These are phyloP conservation scores for Heritiera fomes DNA, from an alignment of 345 rosid genomes.

Conservation along the genomic window DNA sequence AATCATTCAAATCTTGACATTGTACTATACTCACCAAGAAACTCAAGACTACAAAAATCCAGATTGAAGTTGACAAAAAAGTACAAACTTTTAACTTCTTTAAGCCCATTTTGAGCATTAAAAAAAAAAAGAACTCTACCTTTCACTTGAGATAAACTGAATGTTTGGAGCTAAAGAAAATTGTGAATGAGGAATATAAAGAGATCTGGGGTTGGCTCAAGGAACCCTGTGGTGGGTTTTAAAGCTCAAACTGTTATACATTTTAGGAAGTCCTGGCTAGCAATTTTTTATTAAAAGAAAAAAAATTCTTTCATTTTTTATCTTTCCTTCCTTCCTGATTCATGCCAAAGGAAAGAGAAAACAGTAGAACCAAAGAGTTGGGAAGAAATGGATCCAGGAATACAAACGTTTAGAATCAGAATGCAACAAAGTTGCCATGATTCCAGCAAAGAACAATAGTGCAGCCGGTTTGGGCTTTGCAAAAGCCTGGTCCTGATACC, in stretches of 20 bases:
- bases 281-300: slow-evolving; percentile 7
- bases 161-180: not conserved
- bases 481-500: too few relatives aligned
- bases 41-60: slow-evolving; percentile 44
- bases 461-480: too few relatives aligned
- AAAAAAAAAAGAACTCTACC: not conserved
- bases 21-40: slow-evolving; percentile 29
- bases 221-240: not conserved
- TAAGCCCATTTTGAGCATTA: slow-evolving; percentile 40
- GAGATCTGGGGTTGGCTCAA: not conserved
- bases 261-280: not conserved
- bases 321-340: not conserved
- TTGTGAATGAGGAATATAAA: not conserved
- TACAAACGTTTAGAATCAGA: too few relatives aligned
- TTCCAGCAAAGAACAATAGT: too few relatives aligned
- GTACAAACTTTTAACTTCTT: slow-evolving; percentile 33
- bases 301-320: not conserved
- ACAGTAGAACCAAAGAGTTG: not conserved
- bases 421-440: too few relatives aligned
- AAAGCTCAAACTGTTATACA: not conserved
- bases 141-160: not conserved
- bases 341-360: not conserved
- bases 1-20: slow-evolving; percentile 65
- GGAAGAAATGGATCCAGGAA: too few relatives aligned
- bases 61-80: slow-evolving; percentile 37